Conservation (phyloP, 2,329 filamentous ascomycete genomes). For the Calycina herbarum region DNA sequence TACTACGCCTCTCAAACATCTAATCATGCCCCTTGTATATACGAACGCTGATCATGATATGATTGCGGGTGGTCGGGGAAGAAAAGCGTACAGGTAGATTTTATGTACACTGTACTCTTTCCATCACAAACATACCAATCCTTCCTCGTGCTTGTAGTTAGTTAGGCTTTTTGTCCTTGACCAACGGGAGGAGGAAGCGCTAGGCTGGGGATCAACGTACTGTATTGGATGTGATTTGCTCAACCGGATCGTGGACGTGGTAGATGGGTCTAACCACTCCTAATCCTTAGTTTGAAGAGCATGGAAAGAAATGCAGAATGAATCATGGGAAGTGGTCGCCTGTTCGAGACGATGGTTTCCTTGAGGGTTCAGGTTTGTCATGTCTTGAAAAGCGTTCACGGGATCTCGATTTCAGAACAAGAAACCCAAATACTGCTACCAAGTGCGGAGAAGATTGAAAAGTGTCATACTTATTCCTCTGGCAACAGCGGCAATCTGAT, state of each 20-base stretch:
- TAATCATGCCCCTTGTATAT: neutral
- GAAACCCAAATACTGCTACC: too few relatives aligned
- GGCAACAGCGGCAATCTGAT: neutral
- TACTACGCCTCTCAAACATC: slow-evolving; percentile 1
- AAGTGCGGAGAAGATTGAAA: neutral
- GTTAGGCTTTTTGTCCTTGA: too few relatives aligned
- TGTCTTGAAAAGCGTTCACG: too few relatives aligned
- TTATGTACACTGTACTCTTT: neutral
- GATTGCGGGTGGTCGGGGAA: neutral
- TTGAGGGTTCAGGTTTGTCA: too few relatives aligned
- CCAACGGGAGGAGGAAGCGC: too few relatives aligned
- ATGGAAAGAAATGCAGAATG: too few relatives aligned
- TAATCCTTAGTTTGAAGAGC: neutral
- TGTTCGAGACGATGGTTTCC: too few relatives aligned
- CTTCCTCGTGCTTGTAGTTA: too few relatives aligned
- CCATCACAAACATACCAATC: neutral
- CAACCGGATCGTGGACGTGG: neutral
- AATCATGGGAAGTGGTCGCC: too few relatives aligned
- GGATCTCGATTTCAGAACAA: too few relatives aligned
- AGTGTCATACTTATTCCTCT: neutral
- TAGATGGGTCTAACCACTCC: neutral
- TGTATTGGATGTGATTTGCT: neutral
- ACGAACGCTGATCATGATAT: neutral
- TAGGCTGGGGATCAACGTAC: neutral
- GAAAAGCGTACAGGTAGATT: too few relatives aligned